Base-by-base conservation (phyloP, 2,329 filamentous ascomycete genomes). In the Alternaria metachromatica region DNA sequence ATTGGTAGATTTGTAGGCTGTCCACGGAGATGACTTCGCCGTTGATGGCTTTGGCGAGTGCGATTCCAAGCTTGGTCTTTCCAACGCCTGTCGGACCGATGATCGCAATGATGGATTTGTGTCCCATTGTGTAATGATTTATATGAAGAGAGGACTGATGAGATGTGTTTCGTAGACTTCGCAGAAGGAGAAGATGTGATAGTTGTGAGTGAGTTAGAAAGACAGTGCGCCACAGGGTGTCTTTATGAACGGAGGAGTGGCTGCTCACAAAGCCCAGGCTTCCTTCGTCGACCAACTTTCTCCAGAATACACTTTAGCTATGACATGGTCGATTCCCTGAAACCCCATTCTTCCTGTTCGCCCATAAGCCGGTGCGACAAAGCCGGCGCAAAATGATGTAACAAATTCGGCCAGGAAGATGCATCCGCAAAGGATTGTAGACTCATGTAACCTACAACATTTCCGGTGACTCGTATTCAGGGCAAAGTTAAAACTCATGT, bases 1-100 rank as follows among this genome's bases (percentile, higher is more conserved):
- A 20, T 2, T 33, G 53, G 9, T 55, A 55, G 13, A 55, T 33
- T 6, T 55, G 53, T 3, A 55, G 33, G 20, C 33, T 55, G 41
- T 55, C 53, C 20, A 55, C 53, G 6, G 53, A 55, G 33, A 55
- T 21, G 9, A 55, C 53, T 8, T 55, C 53, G n/a, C 33, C 53
- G 12, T 44, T 43, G 9, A 55, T 44, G 25, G 53, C 53, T 55
- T 55, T 44, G 6, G 53, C 53, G 10, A 55, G 33, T 20, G 30
- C 33, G 21, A 55, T 41, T 5, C 53, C 53, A 25, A 55, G 33
- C 20, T 44, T 55, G 23, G 53, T 55, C 37, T 55, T 55, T 11
- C 53, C 53, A 45, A 55, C 33, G 15, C 53, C 53, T 0, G 53
- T 55, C 12, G 53, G 53, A 23, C 53, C 53, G 12, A 55, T 45